Percentiles rank a stretch among this genome's conserved stretches.
Evolutionary conservation across 1,284 basidiomycete genomes (phyloP).

Genomic region (Earliella scabrosa): DNA sequence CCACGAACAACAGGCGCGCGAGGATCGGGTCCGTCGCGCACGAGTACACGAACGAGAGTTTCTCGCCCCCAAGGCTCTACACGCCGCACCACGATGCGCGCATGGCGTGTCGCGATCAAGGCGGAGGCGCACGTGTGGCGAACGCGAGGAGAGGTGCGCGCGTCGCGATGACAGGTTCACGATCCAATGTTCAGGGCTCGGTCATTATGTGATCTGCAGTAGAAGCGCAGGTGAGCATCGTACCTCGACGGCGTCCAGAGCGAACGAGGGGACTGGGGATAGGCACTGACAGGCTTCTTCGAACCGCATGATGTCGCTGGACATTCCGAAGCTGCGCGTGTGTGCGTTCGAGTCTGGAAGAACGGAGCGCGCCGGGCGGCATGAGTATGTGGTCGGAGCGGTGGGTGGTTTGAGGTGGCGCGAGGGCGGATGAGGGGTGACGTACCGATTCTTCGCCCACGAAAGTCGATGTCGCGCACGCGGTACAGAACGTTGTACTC

Average conservation of each 20-base stretch:
- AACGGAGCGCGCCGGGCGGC: too few species aligned
- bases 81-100: too few species aligned
- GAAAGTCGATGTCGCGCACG: slow-evolving; percentile 7
- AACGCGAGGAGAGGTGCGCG: not conserved
- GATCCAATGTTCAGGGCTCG: not conserved
- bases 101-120: not conserved
- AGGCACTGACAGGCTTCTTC: not conserved
- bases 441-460: slow-evolving; percentile 4
- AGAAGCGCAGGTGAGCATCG: not conserved
- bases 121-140: not conserved
- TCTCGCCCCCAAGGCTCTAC: not conserved
- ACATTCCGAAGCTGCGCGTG: slow-evolving; percentile 11
- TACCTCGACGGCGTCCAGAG: slow-evolving; percentile 1
- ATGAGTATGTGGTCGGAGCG: too few species aligned
- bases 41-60: not conserved
- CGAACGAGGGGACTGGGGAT: not conserved
- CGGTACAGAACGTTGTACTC: slow-evolving; percentile 1
- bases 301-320: not conserved
- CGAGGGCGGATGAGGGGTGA: too few species aligned
- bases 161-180: not conserved
- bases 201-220: slow-evolving; percentile 1
- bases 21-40: slow-evolving; percentile 10
- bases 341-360: slow-evolving; percentile 8
- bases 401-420: not conserved
- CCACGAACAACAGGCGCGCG: slow-evolving; percentile 6